A percentile compares a stretch with the other conserved stretches of the same genome.
phyloP scores from a whole-genome alignment of 768 basidiomycete species.

The Punctularia strigosozonata region DNA sequence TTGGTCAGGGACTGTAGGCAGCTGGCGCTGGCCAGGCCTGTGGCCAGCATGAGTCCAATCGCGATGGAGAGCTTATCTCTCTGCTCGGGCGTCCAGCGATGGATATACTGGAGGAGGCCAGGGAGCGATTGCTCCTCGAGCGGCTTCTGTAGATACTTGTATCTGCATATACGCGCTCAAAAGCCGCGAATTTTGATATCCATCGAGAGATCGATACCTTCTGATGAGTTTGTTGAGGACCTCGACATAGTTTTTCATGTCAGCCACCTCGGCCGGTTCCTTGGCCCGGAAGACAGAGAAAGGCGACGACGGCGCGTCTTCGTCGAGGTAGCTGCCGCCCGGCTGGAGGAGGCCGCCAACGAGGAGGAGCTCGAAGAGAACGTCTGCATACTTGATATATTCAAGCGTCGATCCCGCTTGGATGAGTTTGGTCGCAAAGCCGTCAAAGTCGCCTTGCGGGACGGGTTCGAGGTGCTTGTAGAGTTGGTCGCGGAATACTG shows the following conservation, averaged over 20 bases:
- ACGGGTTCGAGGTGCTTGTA: constrained; percentile 86
- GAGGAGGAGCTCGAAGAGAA: constrained; percentile 91
- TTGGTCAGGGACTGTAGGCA: constrained; percentile 78
- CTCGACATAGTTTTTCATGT: constrained; percentile 88
- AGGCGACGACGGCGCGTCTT: constrained; percentile 73
- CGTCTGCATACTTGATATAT: constrained; percentile 93
- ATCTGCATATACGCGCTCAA: constrained; percentile 35
- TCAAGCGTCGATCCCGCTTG: constrained; percentile 91
- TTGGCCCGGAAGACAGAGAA: constrained; percentile 82
- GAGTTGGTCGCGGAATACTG: constrained; percentile 90
- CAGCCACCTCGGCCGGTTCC: constrained; percentile 67
- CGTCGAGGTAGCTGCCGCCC: constrained; percentile 85
- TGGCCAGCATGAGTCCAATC: constrained; percentile 71
- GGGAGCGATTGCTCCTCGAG: constrained; percentile 82
- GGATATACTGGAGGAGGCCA: constrained; percentile 76
- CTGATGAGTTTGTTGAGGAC: constrained; percentile 94
- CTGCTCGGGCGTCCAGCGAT: constrained; percentile 69
- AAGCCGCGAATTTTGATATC: too few relatives aligned
- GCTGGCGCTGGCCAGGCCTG: constrained; percentile 67
- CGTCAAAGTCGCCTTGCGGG: constrained; percentile 69
- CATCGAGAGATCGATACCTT: constrained; percentile 41
- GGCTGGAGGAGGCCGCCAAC: constrained; percentile 95
- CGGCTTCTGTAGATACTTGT: constrained; percentile 98
- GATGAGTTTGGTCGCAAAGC: constrained; percentile 71
- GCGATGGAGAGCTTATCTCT: constrained; percentile 78